Evolutionary conservation across 2,329 filamentous ascomycete species (phyloP), one percentile per base, ranked within the genome.

Genomic region (Aaosphaeria arxii): DNA sequence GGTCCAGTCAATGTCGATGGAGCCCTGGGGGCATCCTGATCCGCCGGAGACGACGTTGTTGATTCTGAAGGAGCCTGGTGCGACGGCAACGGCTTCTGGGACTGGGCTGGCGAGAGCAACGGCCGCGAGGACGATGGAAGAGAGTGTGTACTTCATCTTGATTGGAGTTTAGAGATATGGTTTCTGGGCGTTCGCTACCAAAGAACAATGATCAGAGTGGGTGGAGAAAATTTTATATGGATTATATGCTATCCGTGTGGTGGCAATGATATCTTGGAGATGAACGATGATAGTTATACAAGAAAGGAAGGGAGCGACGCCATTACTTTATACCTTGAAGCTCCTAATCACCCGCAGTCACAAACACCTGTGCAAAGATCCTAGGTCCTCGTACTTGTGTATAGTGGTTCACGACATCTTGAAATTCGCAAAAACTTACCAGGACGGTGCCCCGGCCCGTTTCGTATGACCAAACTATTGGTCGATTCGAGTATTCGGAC

Each of bases 21-120:
- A 66, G 44, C 63, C 66, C 48, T 66, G 64, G 3, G 66, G 66
- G 44, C 66, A 70, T 31, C 66, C 66, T 2, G 63, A 66, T 46
- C 66, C 66, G 33, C 64, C 66, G 7, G 52, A 62, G 35, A 64
- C 48, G 38, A 67, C 58, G 7, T 56, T 62, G 7, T 52, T 55
- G 56, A 70, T 66, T 11, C 58, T 65, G 57, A 66, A 69, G 6
- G 61, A 52, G 1, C 59, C 49, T 5, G 65, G 66, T 29, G 46
- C 42, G 5, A 29, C 5, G 6, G 58, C 51, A n/a, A 48, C 36
- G 36, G 46, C 47, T 42, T 33, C 42, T 33, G 51, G 54, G 43
- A 50, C 45, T 7, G 61, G 59, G 39, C 17, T 60, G 40, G 63
- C 55, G 7, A 60, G 33, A 17, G 61, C 48, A n/a, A 52, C 43